Conservation (phyloP, 1,139 yeast genomes). For the Hemisphaericaspora xylofermentans region DNA sequence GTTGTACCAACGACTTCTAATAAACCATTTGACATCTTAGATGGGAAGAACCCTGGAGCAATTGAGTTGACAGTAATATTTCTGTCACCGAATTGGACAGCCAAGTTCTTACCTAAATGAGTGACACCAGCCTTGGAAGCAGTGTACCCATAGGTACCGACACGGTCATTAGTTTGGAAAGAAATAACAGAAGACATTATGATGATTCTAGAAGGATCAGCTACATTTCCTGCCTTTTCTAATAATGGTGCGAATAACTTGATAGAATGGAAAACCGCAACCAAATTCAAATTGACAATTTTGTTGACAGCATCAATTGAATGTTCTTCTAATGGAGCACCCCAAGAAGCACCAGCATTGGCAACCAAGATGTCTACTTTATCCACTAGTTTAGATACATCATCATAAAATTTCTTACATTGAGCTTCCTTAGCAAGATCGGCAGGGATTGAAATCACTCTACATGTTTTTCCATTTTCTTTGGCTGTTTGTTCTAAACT, state of each 20-base stretch:
- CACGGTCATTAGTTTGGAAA: slow-evolving; percentile 43
- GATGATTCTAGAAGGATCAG: slow-evolving; percentile 65
- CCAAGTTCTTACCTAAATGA: slow-evolving; percentile 65
- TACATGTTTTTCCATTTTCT: slow-evolving; percentile 40
- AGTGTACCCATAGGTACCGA: slow-evolving; percentile 65
- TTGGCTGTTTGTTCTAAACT: slow-evolving; percentile 49
- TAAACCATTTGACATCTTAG: slow-evolving; percentile 73
- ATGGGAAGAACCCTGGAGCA: slow-evolving; percentile 80
- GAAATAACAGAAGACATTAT: slow-evolving; percentile 67
- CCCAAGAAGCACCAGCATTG: slow-evolving; percentile 85
- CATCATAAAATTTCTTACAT: slow-evolving; percentile 44
- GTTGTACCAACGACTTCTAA: slow-evolving; percentile 54
- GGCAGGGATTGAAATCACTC: slow-evolving; percentile 57
- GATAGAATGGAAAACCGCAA: slow-evolving; percentile 70
- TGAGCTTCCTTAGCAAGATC: slow-evolving; percentile 58
- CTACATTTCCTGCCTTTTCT: slow-evolving; percentile 51
- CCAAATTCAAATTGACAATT: slow-evolving; percentile 63
- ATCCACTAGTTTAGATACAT: slow-evolving; percentile 39
- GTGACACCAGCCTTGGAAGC: slow-evolving; percentile 80
- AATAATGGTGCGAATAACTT: slow-evolving; percentile 62
- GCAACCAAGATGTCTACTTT: slow-evolving; percentile 67
- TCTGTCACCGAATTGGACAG: slow-evolving; percentile 63
- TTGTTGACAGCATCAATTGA: slow-evolving; percentile 64
- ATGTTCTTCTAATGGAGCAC: slow-evolving; percentile 61
- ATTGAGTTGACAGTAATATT: slow-evolving; percentile 66